Evolutionary conservation across 2,329 filamentous ascomycete species (phyloP).

Genomic region (Bipolaris sorokiniana): DNA sequence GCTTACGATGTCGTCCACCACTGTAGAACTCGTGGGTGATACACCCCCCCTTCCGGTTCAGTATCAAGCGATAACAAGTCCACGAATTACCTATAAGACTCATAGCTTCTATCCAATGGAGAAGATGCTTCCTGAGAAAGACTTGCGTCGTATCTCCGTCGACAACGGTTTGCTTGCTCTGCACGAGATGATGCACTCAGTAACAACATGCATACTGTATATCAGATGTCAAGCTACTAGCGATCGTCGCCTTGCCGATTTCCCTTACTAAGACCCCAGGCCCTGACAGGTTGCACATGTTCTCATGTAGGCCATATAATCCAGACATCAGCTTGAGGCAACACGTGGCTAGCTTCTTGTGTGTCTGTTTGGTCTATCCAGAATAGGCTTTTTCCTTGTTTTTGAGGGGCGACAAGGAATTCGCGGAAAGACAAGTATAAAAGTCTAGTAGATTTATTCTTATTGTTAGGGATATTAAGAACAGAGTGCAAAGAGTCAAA

Average conservation of each 20-base stretch:
- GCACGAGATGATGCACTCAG: constrained; percentile 38
- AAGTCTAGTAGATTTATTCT: constrained; percentile 41
- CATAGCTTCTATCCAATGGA: constrained; percentile 56
- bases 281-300: constrained; percentile 43
- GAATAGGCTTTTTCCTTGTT: constrained; percentile 35
- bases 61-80: constrained; percentile 26
- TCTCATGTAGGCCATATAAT: constrained; percentile 34
- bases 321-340: constrained; percentile 49
- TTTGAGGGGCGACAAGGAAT: constrained; percentile 31
- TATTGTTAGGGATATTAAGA: constrained; percentile 31
- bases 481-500: constrained; percentile 39
- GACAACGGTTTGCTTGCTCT: constrained; percentile 22
- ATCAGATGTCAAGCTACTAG: constrained; percentile 17
- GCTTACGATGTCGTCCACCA: too few species aligned
- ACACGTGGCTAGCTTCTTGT: constrained; percentile 39
- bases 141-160: constrained; percentile 35
- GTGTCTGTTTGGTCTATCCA: constrained; percentile 46
- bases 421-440: constrained; percentile 39
- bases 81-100: constrained; percentile 40
- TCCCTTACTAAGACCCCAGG: constrained; percentile 15
- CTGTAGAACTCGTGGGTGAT: too few species aligned
- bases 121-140: constrained; percentile 50
- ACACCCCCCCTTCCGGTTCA: too few species aligned
- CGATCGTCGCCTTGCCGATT: constrained; percentile 15
- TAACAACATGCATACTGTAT: constrained; percentile 49